Evolutionary conservation across 2,329 filamentous ascomycete genomes (phyloP), one percentile per base, ranked within the genome.

Genomic region (Chaetomium globosum): DNA sequence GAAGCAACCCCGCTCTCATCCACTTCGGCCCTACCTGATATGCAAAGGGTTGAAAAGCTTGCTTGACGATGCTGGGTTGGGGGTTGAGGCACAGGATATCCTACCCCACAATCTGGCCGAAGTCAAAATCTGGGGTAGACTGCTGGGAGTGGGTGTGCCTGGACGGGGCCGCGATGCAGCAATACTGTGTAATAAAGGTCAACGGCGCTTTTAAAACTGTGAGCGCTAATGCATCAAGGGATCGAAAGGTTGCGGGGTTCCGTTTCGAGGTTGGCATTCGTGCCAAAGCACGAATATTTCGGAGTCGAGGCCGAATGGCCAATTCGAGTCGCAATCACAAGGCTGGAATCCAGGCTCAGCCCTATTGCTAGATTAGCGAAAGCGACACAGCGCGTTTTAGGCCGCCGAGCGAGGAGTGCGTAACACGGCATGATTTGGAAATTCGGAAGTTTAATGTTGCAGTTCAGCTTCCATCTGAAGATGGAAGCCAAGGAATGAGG

Each of bases 401-500:
- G 48, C 23, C 21, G 46, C 43, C 33, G 28, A 48, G 26, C 8
- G 12, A 51, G 26, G 58, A 48, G 59, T 61, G 57, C 54, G 23
- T 58, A 48, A n/a, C 46, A n/a, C 36, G 26, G 63, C 23, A 31
- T 33, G 33, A 19, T 28, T 43, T 19, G 19, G 39, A n/a, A 19
- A 19, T n/a, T 43, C 39, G 16, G 39, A 43, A 43, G 39, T 43
- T 43, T 43, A 3, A 12, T 59, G 53, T 61, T 61, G 64, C 60
- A 63, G 33, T 36, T 63, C 59, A 63, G 57, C 65, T 65, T 43
- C 48, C 52, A 54, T n/a, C 21, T 5, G 21, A 5, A 31, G 31
- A 53, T n/a, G 3, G n/a, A 48, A 43, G 57, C 66, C 66, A 67
- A 65, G 66, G 53, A 66, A 66, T 56, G 60, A 54, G 63, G 67